Percentiles rank a stretch among this genome's conserved stretches.
Evolutionary conservation across 2,329 filamentous ascomycete species (phyloP).

Genomic region (Diaporthe eres): DNA sequence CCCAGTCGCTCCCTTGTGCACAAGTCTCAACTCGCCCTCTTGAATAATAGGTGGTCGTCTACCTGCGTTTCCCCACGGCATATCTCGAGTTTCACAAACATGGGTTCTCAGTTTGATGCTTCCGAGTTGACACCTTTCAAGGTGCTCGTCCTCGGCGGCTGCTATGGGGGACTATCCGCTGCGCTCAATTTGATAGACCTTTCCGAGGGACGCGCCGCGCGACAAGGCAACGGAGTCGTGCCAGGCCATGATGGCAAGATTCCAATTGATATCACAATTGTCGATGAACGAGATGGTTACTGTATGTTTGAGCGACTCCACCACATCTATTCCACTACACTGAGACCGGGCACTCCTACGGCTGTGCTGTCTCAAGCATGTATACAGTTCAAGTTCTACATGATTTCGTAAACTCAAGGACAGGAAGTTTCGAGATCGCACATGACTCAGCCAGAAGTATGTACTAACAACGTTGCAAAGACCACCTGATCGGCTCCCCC

Average conservation of each 20-base stretch:
- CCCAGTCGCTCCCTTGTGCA: constrained; percentile 7
- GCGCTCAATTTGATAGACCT: constrained; percentile 78
- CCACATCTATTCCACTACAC: not conserved
- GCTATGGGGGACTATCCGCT: constrained; percentile 78
- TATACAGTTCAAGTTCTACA: not conserved
- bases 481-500: constrained; percentile 82
- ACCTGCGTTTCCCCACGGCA: not conserved
- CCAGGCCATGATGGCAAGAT: constrained; percentile 53
- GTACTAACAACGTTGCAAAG: constrained; percentile 55
- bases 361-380: not conserved
- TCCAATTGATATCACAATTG: constrained; percentile 78
- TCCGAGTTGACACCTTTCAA: constrained; percentile 56
- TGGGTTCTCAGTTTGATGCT: constrained; percentile 37
- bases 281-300: constrained; percentile 87
- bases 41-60: not conserved
- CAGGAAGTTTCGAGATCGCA: too few species aligned
- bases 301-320: constrained; percentile 66
- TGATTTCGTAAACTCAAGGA: not conserved
- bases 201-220: constrained; percentile 68
- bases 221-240: constrained; percentile 53
- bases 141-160: constrained; percentile 78
- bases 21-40: constrained; percentile 4
- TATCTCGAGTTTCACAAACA: not conserved
- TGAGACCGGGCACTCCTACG: not conserved
- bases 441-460: not conserved